Base-by-base conservation (phyloP, 1,139 yeast species). In the Zygosaccharomyces sapae region DNA sequence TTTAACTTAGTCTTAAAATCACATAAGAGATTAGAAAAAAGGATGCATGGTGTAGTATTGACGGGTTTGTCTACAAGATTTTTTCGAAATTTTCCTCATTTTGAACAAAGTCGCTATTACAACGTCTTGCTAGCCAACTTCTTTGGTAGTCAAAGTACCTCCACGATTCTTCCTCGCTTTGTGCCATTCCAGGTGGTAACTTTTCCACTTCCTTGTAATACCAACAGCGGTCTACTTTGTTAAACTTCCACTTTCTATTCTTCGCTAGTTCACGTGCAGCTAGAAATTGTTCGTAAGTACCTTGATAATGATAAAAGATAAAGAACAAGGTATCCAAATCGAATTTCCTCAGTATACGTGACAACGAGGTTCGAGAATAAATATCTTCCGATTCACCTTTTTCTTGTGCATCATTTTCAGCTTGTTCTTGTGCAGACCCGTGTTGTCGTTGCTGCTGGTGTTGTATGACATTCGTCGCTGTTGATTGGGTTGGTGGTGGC, bases 271-370 rank as follows among this genome's bases (percentile, higher is more conserved):
- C 97, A 56, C 79, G 77, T 2, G 97, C 95, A 6, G 97, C 89
- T 52, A 87, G 76, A 64, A 81, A 82, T 67, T 87, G 90, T 54
- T 81, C 78, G 59, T 82, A 82, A 7, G 83, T 74, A 19, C 83
- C 84, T 56, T 79, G 83, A 47, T 80, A 74, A 64, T 69, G 94
- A 69, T 94, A 92, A 68, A 94, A 92, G 50, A 94, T 86, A 72
- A 87, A 94, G 59, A 92, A 90, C 56, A 92, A 70, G 1, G 98
- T 90, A 63, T 90, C 97, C 39, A 83, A 74, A 59, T 88, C 96
- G 64, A 90, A 79, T 59, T 85, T 87, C 31, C 77, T 73, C 71
- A 88, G 76, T 36, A 87, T 69, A 69, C 71, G 59, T 1, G 67
- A 68, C 43, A 66, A 40, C 1, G 68, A 66, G 2, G 68, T 63